Conservation (phyloP, 1,284 basidiomycete species). For the Chalciporus piperatoides region DNA sequence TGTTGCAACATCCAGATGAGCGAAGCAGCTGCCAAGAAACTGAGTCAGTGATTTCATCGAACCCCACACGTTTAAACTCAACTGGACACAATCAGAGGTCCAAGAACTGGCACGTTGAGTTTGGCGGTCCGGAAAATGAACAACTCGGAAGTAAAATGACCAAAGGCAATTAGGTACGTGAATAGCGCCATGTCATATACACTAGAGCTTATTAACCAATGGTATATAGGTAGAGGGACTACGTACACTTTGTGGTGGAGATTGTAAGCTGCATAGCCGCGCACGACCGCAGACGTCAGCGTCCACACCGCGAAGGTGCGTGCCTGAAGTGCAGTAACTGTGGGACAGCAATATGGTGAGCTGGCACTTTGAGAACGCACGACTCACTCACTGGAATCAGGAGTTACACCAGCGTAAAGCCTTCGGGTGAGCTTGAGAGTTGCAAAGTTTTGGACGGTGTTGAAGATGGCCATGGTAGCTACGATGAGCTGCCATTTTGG, state of each 20-base stretch:
- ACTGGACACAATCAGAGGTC: constrained; percentile 88
- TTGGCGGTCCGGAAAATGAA: constrained; percentile 80
- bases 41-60: constrained; percentile 10
- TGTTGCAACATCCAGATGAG: constrained; percentile 81
- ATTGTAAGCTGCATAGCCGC: constrained; percentile 84
- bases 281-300: constrained; percentile 74
- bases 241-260: constrained; percentile 76
- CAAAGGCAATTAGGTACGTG: constrained; percentile 87
- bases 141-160: constrained; percentile 85
- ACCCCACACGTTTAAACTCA: constrained; percentile 35
- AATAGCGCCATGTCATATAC: constrained; percentile 86
- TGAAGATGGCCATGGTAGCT: constrained; percentile 74
- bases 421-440: constrained; percentile 75
- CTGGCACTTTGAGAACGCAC: background rate
- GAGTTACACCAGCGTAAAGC: constrained; percentile 67
- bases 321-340: constrained; percentile 83
- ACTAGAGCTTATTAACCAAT: constrained; percentile 41
- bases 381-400: constrained; percentile 41
- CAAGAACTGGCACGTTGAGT: constrained; percentile 60
- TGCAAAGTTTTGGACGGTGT: constrained; percentile 78
- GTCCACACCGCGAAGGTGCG: constrained; percentile 91
- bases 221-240: background rate
- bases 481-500: constrained; percentile 86
- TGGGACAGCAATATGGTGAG: constrained; percentile 1
- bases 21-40: constrained; percentile 50